These are phyloP conservation scores for Ganoderma resinaceum DNA, from an alignment of 1,284 basidiomycete species.

Conservation along the genomic window DNA sequence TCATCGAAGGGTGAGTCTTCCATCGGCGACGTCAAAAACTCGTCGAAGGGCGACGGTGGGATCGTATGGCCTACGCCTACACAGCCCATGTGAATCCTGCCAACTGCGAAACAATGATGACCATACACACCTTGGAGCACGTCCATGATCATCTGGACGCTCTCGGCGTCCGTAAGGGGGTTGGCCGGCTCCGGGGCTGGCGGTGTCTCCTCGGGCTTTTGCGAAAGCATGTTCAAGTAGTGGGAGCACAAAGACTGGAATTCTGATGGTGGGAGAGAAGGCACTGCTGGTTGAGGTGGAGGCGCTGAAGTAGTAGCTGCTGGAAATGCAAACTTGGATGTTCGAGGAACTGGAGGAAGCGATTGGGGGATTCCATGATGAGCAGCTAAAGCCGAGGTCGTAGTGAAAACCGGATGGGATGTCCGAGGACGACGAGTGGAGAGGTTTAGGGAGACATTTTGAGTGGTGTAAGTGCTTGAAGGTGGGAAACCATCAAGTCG, in stretches of 20 bases:
- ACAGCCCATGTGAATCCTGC: not conserved
- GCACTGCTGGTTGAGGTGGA: conserved; percentile 25
- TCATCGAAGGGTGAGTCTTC: conserved; percentile 62
- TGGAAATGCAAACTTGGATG: conserved; percentile 51
- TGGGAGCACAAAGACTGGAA: conserved; percentile 49
- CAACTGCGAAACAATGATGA: not conserved
- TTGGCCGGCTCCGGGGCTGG: conserved; percentile 26
- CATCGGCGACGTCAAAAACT: conserved; percentile 55
- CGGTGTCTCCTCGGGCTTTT: conserved; percentile 42
- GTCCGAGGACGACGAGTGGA: conserved; percentile 50
- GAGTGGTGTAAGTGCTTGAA: conserved; percentile 46
- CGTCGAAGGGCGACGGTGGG: conserved; percentile 39
- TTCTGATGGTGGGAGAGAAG: conserved; percentile 31
- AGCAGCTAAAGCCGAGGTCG: conserved; percentile 64
- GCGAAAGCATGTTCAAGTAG: conserved; percentile 56
- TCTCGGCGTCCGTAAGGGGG: conserved; percentile 34
- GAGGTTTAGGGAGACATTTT: conserved; percentile 55
- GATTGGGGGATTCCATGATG: conserved; percentile 79
- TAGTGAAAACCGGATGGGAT: conserved; percentile 52
- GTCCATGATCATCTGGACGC: conserved; percentile 50
- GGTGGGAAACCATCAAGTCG: conserved; percentile 48
- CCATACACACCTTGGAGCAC: conserved; percentile 48
- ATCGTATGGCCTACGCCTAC: conserved; percentile 48
- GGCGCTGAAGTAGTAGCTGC: conserved; percentile 30
- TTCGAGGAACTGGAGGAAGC: conserved; percentile 69